A percentile compares a stretch with the other conserved stretches of the same genome.
phyloP scores from a whole-genome alignment of 148 eudicot species.

The Silene latifolia region DNA sequence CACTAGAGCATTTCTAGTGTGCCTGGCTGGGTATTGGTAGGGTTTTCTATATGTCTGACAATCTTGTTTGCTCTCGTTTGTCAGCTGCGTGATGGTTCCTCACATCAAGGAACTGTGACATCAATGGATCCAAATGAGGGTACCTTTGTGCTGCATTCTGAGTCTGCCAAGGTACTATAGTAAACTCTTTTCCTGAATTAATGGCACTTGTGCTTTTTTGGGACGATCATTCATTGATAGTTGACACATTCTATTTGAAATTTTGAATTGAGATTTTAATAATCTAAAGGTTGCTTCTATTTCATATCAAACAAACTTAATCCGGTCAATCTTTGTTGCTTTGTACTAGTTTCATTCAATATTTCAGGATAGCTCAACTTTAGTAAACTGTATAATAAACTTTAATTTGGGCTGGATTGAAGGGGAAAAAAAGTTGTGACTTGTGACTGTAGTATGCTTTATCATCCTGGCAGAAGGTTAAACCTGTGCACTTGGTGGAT shows the following conservation, averaged over 20 bases:
- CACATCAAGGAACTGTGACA: constrained; percentile 86
- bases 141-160: constrained; percentile 72
- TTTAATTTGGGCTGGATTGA: no score
- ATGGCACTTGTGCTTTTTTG: background rate
- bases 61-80: constrained; percentile 17
- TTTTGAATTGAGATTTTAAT: no score
- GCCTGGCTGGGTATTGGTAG: background rate
- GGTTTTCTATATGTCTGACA: constrained; percentile 2
- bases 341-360: background rate
- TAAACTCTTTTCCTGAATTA: no score
- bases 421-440: no score
- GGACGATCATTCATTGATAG: background rate
- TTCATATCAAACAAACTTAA: background rate
- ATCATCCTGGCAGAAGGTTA: constrained; percentile 49
- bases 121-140: constrained; percentile 96
- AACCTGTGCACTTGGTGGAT: constrained; percentile 84
- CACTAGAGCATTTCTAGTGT: background rate
- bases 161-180: constrained; percentile 49
- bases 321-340: background rate
- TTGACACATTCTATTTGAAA: background rate
- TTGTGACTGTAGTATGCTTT: background rate
- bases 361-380: background rate
- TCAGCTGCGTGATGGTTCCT: constrained; percentile 88
- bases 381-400: no score
- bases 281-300: background rate